Percentiles rank a stretch among this genome's conserved stretches.
These are phyloP conservation scores for Physocladia obscura DNA, from an alignment of 192 early-diverging fungal species.

Conservation along the genomic window DNA sequence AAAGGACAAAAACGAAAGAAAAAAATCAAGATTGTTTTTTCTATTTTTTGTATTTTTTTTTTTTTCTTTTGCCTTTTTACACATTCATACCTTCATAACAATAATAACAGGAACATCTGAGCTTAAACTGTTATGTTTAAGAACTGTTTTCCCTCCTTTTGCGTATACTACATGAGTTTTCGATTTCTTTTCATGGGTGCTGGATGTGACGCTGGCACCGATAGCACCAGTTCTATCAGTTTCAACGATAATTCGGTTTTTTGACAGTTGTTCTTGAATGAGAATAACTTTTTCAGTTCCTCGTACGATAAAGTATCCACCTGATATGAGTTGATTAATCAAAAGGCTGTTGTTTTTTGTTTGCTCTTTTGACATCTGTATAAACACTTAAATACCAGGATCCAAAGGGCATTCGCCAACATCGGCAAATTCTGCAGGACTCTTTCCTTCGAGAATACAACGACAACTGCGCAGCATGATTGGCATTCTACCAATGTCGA, in stretches of 20 bases:
- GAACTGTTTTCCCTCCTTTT: conserved; percentile 43
- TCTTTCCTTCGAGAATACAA: conserved; percentile 77
- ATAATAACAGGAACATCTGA: conserved; percentile 86
- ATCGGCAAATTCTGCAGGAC: conserved; percentile 77
- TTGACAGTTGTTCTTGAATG: conserved; percentile 97
- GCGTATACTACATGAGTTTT: conserved; percentile 85
- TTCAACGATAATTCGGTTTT: conserved; percentile 97
- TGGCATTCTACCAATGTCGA: conserved; percentile 89
- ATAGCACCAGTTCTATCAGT: conserved; percentile 78
- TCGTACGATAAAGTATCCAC: conserved; percentile 94
- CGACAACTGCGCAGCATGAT: conserved; percentile 91
- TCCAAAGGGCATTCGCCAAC: conserved; percentile 95
- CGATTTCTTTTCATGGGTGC: conserved; percentile 90
- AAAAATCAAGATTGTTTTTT: too few species aligned
- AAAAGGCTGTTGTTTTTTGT: background rate
- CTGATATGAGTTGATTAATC: too few species aligned
- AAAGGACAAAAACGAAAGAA: background rate
- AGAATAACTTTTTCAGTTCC: conserved; percentile 96
- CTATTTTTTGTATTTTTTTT: too few species aligned
- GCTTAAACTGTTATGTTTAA: conserved; percentile 88
- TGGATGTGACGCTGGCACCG: conserved; percentile 81
- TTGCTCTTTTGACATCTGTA: background rate
- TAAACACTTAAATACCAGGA: conserved; percentile 61
- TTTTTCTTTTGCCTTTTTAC: too few species aligned
- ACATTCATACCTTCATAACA: conserved; percentile 77